Evolutionary conservation across 148 eudicot species (phyloP).

Genomic region (Chenopodium formosanum): DNA sequence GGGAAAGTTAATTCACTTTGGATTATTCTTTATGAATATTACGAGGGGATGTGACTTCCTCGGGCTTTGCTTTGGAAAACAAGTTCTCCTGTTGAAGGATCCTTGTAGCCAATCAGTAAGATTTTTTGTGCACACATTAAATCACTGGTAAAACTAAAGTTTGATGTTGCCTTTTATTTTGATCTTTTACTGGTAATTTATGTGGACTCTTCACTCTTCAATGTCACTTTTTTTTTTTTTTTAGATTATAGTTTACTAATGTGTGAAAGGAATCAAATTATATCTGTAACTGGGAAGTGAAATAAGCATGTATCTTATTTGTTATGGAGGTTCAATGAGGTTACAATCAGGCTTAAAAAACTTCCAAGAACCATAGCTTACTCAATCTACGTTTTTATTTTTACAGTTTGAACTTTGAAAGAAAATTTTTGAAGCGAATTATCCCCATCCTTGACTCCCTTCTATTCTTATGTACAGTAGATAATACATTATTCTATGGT

Average conservation of each 20-base stretch:
- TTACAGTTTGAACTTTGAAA: too few species aligned
- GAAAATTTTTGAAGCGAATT: too few species aligned
- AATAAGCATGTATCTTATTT: too few species aligned
- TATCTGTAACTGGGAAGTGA: neutral
- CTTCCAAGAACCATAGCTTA: too few species aligned
- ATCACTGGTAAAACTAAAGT: slow-evolving; percentile 2
- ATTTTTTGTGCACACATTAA: neutral
- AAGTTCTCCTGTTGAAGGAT: slow-evolving; percentile 2
- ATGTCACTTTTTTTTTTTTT: neutral
- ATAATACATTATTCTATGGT: neutral
- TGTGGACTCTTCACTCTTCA: neutral
- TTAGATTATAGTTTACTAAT: neutral
- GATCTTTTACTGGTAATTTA: neutral
- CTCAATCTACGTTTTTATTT: too few species aligned
- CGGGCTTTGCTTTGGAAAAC: neutral
- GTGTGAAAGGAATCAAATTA: neutral
- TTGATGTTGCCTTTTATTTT: slow-evolving; percentile 1
- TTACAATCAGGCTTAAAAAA: too few species aligned
- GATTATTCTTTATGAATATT: slow-evolving; percentile 13
- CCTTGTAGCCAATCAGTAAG: slow-evolving; percentile 10
- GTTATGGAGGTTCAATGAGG: too few species aligned
- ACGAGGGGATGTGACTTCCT: neutral
- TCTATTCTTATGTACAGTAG: too few species aligned
- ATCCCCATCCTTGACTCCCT: too few species aligned
- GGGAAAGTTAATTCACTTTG: slow-evolving; percentile 22